phyloP scores from a whole-genome alignment of 768 basidiomycete genomes.

The Mrakia blollopis region DNA sequence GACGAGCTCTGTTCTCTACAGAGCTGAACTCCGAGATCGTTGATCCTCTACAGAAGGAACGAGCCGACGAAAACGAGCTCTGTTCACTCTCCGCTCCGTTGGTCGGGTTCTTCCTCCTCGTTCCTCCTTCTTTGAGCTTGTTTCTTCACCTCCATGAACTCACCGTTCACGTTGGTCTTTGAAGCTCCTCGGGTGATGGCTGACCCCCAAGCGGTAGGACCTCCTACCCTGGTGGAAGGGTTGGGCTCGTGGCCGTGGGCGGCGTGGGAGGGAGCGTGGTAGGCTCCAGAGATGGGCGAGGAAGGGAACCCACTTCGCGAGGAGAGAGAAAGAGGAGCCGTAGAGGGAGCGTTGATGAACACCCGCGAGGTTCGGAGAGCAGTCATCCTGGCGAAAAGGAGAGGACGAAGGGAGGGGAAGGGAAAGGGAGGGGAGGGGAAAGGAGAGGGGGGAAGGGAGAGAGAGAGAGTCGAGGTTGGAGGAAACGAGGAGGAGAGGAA shows the following conservation, averaged over 20 bases:
- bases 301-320: conserved; percentile 1
- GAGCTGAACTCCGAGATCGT: neutral
- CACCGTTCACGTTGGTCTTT: conserved; percentile 30
- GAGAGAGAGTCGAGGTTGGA: conserved; percentile 6
- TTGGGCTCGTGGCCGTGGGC: neutral
- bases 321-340: conserved; percentile 12
- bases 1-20: neutral
- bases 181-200: conserved; percentile 13
- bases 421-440: neutral
- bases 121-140: neutral
- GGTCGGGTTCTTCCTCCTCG: neutral
- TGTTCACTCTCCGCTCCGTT: neutral
- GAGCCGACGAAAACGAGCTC: neutral
- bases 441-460: conserved; percentile 3
- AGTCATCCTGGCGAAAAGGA: neutral
- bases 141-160: neutral
- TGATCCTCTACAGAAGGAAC: neutral
- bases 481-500: neutral
- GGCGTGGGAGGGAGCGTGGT: conserved; percentile 20
- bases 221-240: conserved; percentile 18
- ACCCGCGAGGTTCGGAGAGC: conserved; percentile 20
- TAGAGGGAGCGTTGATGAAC: conserved; percentile 24
- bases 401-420: neutral
- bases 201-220: conserved; percentile 15
- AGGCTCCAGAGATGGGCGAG: neutral